phyloP scores from a whole-genome alignment of 2,329 filamentous ascomycete species.

The Hymenotorrendiella dingleyae region DNA sequence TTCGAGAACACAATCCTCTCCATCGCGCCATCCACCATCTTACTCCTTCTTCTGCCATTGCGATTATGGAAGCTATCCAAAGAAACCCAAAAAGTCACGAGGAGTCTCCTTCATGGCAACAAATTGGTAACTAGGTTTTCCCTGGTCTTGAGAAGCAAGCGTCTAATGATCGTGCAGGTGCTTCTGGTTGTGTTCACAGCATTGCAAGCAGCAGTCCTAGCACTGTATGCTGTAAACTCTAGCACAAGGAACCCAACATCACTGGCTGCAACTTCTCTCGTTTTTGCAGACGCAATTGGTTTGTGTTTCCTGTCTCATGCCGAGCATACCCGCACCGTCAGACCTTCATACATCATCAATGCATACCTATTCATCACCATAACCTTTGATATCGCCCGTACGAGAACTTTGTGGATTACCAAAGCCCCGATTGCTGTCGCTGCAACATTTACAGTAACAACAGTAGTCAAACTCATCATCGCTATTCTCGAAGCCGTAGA shows the following conservation, averaged over 20 bases:
- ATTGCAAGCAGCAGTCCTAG: slow-evolving; percentile 7
- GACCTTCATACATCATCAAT: slow-evolving; percentile 21
- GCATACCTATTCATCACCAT: slow-evolving; percentile 22
- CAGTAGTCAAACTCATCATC: slow-evolving; percentile 17
- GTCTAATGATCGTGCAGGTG: slow-evolving; percentile 26
- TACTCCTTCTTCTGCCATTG: slow-evolving; percentile 9
- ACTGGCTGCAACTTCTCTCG: slow-evolving; percentile 18
- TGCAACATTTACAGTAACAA: slow-evolving; percentile 8
- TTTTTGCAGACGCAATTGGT: slow-evolving; percentile 13
- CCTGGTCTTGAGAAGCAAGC: no score
- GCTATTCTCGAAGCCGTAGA: slow-evolving; percentile 17
- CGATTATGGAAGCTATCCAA: slow-evolving; percentile 6
- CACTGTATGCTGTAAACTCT: slow-evolving; percentile 5
- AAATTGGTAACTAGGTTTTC: no score
- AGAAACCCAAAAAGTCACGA: slow-evolving; percentile 8
- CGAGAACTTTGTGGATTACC: slow-evolving; percentile 18
- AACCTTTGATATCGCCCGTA: slow-evolving; percentile 20
- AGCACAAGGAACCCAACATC: slow-evolving; percentile 5
- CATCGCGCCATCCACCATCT: slow-evolving; percentile 6
- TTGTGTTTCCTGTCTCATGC: slow-evolving; percentile 17
- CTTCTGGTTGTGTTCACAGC: slow-evolving; percentile 11
- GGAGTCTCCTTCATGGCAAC: slow-evolving; percentile 6
- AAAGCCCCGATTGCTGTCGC: slow-evolving; percentile 1
- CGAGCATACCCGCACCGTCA: slow-evolving; percentile 19
- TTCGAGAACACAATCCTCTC: slow-evolving; percentile 9